Conservation (phyloP, 1,284 basidiomycete genomes). For the Wolfiporia cocos region DNA sequence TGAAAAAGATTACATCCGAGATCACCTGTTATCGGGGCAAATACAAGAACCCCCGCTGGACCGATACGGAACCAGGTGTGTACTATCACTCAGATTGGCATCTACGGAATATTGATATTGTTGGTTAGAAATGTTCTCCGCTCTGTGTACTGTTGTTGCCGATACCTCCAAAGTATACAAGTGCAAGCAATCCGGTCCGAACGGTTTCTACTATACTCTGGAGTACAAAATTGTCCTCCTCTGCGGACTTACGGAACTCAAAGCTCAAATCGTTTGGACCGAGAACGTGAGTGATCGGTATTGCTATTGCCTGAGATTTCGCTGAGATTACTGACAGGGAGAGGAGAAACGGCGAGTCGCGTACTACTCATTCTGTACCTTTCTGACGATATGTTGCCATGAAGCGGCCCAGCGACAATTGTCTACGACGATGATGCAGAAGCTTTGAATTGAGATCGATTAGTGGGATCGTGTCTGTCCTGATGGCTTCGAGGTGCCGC, state of each 20-base stretch:
- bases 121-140: constrained; percentile 33
- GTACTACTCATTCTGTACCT: too few relatives aligned
- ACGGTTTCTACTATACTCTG: constrained; percentile 31
- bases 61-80: constrained; percentile 36
- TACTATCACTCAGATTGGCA: background rate
- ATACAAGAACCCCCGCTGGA: constrained; percentile 34
- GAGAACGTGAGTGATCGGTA: constrained; percentile 25
- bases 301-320: background rate
- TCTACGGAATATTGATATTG: background rate
- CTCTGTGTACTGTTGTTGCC: constrained; percentile 36
- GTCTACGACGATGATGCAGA: constrained; percentile 13
- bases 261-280: constrained; percentile 40
- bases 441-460: too few relatives aligned
- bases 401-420: constrained; percentile 11
- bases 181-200: constrained; percentile 6
- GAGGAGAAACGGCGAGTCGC: constrained; percentile 13
- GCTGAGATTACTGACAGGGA: constrained; percentile 12
- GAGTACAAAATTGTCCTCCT: constrained; percentile 40
- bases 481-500: too few relatives aligned
- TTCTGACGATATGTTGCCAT: too few relatives aligned
- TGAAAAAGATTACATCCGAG: constrained; percentile 24
- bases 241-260: constrained; percentile 42
- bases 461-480: too few relatives aligned
- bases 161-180: constrained; percentile 32
- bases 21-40: constrained; percentile 39